Base-by-base conservation (phyloP, 2,329 filamentous ascomycete genomes). In the Colletotrichum somersetense region DNA sequence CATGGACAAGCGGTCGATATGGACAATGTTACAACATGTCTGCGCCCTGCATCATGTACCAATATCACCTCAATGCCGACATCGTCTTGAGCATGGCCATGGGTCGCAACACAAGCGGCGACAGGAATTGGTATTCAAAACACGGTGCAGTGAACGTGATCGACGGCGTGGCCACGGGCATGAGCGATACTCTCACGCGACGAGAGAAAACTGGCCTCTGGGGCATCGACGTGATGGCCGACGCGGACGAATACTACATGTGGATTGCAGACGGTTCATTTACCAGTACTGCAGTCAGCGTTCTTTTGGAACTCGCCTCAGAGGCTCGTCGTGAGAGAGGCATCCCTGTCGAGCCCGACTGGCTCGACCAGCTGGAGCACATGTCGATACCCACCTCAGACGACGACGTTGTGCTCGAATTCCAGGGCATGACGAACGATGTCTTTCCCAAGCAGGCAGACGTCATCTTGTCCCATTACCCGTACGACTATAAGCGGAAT, bases 61-160 rank as follows among this genome's bases (percentile, higher is more conserved):
- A 93, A 77, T 93, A 93, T 74, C 91, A 93, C 76, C 75, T 93
- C 56, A 92, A 92, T 75, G 91, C 90, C 5, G 91, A 93, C 72
- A 92, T 93, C 75, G 90, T 88, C 0, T 80, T 92, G 30, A 74
- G 76, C 20, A 62, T 79, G 52, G 61, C 75, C 62, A 78, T 77
- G 67, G 75, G 76, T 20, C 73, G 75, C 71, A 75, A 77, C 33
- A 73, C 75, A 0, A 77, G 74, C 57, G 77, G 77, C 3, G 75
- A 79, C 57, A 75, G 66, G 48, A 1, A 40, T 18, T 75, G 73
- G 72, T 75, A 72, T 46, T 44, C 67, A 18, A 48, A 55, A n/a
- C 26, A 68, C 42, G 73, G 73, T 14, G 26, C 50, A 10, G 50
- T 16, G 50, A 26, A 33, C 26, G 50, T 53, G 6, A 53, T 53